These are phyloP conservation scores for Backusella liffmaniae DNA, from an alignment of 192 early-diverging fungal genomes.

Conservation along the genomic window DNA sequence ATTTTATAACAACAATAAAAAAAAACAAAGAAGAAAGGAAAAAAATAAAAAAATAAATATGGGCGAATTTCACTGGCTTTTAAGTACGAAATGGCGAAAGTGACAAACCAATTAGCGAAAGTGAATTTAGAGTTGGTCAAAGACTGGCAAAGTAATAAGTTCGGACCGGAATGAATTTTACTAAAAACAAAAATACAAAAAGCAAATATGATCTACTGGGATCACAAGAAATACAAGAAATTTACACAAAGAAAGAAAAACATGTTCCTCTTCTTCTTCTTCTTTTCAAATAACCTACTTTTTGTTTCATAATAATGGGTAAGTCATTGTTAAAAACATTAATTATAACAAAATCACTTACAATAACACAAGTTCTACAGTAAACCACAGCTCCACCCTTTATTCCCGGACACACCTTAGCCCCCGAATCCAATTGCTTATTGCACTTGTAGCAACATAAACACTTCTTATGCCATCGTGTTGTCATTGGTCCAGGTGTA, in stretches of 20 bases:
- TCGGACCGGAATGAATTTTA: too few species aligned
- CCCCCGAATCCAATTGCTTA: slow-evolving; percentile 50
- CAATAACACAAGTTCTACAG: slow-evolving; percentile 43
- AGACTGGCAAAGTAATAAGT: too few species aligned
- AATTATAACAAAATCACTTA: slow-evolving; percentile 32
- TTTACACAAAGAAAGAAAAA: background rate
- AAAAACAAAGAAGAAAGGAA: background rate
- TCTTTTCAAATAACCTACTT: background rate
- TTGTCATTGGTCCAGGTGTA: slow-evolving; percentile 45
- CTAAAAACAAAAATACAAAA: background rate
- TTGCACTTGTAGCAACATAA: slow-evolving; percentile 46
- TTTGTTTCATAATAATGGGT: background rate
- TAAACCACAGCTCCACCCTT: slow-evolving; percentile 36
- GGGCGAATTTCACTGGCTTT: too few species aligned
- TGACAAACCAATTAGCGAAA: too few species aligned
- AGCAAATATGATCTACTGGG: background rate
- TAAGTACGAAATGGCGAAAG: too few species aligned
- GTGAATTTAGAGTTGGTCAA: too few species aligned
- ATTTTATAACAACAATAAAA: background rate
- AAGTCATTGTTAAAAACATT: background rate
- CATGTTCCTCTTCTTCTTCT: background rate
- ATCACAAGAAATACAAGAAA: background rate
- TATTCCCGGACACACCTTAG: slow-evolving; percentile 33
- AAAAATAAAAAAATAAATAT: background rate
- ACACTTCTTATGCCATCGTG: slow-evolving; percentile 57